Percentiles rank a stretch among this genome's conserved stretches.
phyloP scores from a whole-genome alignment of 768 basidiomycete genomes.

The Glaciozyma antarctica region DNA sequence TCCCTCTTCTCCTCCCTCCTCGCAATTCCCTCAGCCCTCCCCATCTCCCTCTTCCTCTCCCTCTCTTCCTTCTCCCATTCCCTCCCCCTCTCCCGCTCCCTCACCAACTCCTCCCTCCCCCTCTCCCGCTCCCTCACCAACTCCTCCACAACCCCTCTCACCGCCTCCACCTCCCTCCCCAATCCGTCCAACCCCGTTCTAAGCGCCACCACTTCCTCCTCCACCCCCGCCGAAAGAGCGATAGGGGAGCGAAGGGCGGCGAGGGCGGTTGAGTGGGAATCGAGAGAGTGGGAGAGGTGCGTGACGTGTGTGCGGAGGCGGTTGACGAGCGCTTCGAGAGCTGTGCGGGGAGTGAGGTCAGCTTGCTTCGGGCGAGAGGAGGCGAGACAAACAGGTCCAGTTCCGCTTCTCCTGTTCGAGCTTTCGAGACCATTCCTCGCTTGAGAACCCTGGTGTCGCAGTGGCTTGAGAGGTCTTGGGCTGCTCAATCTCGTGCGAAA shows the following conservation, averaged over 20 bases:
- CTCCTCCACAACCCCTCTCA: conserved; percentile 76
- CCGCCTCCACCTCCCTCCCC: conserved; percentile 75
- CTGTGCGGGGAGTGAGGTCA: background rate
- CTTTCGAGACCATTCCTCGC: conserved; percentile 2
- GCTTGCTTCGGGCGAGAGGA: background rate
- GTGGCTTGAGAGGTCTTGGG: background rate
- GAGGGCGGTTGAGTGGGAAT: conserved; percentile 4
- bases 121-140: conserved; percentile 61
- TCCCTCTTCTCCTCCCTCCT: background rate
- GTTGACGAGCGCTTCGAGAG: conserved; percentile 7
- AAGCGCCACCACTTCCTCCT: conserved; percentile 57
- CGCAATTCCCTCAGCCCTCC: conserved; percentile 14
- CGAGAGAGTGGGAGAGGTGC: conserved; percentile 9
- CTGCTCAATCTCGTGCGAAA: background rate
- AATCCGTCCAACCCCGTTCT: conserved; percentile 69
- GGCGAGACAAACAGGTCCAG: background rate
- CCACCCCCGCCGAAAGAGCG: conserved; percentile 5
- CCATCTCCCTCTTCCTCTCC: conserved; percentile 32
- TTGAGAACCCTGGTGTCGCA: background rate
- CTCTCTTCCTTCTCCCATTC: conserved; percentile 33
- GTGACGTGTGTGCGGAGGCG: conserved; percentile 9
- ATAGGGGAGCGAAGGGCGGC: background rate
- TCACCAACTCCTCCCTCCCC: conserved; percentile 62
- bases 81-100: conserved; percentile 45
- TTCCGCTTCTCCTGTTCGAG: conserved; percentile 19